These are phyloP conservation scores for Microcyclospora pomicola DNA, from an alignment of 2,329 filamentous ascomycete genomes.

Conservation along the genomic window DNA sequence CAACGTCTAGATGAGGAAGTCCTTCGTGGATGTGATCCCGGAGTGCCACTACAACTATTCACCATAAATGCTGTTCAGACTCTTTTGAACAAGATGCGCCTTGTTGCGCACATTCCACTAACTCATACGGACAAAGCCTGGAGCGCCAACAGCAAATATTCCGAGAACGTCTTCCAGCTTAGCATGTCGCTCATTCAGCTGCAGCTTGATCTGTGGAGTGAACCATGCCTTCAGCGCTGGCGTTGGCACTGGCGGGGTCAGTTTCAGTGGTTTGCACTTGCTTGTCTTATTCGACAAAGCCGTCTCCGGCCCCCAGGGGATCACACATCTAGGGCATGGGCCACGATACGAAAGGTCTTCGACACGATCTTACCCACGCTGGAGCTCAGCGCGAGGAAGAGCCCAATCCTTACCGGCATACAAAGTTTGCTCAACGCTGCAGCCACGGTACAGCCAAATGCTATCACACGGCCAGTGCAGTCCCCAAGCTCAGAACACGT, in stretches of 20 bases:
- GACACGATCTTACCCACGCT: conserved; percentile 14
- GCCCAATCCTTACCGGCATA: conserved; percentile 10
- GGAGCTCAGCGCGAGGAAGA: conserved; percentile 8
- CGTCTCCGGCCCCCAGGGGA: conserved; percentile 9
- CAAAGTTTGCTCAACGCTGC: conserved; percentile 11
- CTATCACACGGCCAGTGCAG: neutral
- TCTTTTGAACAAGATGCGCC: conserved; percentile 12
- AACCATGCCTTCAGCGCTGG: conserved; percentile 15
- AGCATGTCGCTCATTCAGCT: conserved; percentile 13
- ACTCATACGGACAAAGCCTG: conserved; percentile 7
- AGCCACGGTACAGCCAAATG: conserved; percentile 1
- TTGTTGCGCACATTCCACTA: conserved; percentile 13
- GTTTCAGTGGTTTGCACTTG: conserved; percentile 17
- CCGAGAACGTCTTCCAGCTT: conserved; percentile 13
- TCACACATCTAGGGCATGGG: conserved; percentile 10
- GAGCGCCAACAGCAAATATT: conserved; percentile 10
- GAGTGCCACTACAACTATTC: conserved; percentile 13
- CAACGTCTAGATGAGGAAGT: conserved; percentile 12
- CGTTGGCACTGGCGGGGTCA: conserved; percentile 16
- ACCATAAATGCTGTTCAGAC: conserved; percentile 14
- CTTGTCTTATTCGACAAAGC: conserved; percentile 13
- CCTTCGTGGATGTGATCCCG: conserved; percentile 13
- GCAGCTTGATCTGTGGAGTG: conserved; percentile 14
- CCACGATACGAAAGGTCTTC: conserved; percentile 11
- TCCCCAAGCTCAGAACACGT: neutral